Evolutionary conservation across 306 rosid genomes (phyloP), one percentile per base, ranked within the genome.

Genomic region (Begonia loranthoides): DNA sequence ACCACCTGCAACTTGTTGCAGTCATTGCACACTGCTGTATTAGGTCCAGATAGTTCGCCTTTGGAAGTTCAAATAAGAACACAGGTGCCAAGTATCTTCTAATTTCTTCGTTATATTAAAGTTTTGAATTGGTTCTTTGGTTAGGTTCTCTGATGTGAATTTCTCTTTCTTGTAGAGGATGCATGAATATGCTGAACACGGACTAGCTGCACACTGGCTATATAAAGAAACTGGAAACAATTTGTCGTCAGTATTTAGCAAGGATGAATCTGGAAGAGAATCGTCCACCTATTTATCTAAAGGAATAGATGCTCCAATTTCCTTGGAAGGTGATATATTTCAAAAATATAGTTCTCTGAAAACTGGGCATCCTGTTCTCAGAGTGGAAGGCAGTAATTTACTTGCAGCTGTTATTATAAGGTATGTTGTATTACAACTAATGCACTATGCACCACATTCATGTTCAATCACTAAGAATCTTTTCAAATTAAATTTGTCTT

Each of bases 181-280:
- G 97, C 97, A 89, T 24, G 90, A 89, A 59, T 67, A 74, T 74
- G 97, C 97, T 59, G 97, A 89, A 66, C 85, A 89, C 70, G 97
- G 97, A 70, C 87, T 79, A 61, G 97, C 97, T 24, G 95, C 97
- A 36, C 97, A 89, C 74, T 89, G 97, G 97, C 95, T 89, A 65
- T 89, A 89, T 68, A 89, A 89, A 70, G 95, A 89, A 71, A 70
- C 86, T 14, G 95, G 81, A 62, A 72, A 70, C 68, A 77, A 79
- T 10, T 58, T 77, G 50, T 63, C 78, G 41, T 71, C 71, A 50
- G 41, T 56, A 61, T 68, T 63, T 63, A 56, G 65, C 74, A 64
- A 56, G 55, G 79, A 85, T 57, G 80, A 76, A 55, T 74, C 79
- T 45, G 75, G 76, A 69, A 69, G 67, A 67, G 90, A 89, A 45